Evolutionary conservation across 2,329 filamentous ascomycete species (phyloP), one percentile per base, ranked within the genome.

Genomic region (Apiospora malaysiana): DNA sequence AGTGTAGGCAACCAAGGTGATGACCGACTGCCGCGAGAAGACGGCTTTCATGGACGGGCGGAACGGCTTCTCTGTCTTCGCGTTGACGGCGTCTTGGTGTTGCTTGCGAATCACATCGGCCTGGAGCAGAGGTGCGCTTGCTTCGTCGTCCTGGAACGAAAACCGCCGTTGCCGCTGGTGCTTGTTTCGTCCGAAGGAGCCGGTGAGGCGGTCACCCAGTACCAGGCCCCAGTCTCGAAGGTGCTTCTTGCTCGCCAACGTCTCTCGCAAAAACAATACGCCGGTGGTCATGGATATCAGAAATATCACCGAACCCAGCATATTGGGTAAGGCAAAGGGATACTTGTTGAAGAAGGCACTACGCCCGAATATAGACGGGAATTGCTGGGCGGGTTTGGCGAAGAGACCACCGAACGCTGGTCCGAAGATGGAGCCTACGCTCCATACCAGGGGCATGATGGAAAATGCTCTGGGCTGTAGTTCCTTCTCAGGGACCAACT

Each of bases 401-500:
- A 98, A 89, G 72, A 94, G 91, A 5, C 95, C 95, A 40, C 95
- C 95, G 77, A 98, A 92, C 4, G 90, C 91, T 1, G 95, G 95
- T 0, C 95, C 95, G 75, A 97, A 93, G 47, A 97, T 94, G 46
- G 91, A 93, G 0, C 95, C 95, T 69, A 98, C 84, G 14, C 91
- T 94, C 92, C 94, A 98, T 43, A 89, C 93, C 21, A 98, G 83
- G 4, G 95, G 95, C 95, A 98, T 98, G 65, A 98, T 86, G 74
- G 92, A 94, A 81, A 98, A 98, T 0, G 96, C 96, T 69, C 90
- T 86, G 0, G 95, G 95, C 78, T 98, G 95, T 8, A 97, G 85
- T 78, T 94, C 92, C 79, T 89, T 94, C 80, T 96, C 91, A 0
- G 94, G 93, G 1, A 97, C 94, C 87, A 98, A 91, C 81, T 98